Percentiles rank a stretch among this genome's conserved stretches.
Conservation (phyloP, 306 rosid genomes). For the Arachis stenosperma region DNA sequence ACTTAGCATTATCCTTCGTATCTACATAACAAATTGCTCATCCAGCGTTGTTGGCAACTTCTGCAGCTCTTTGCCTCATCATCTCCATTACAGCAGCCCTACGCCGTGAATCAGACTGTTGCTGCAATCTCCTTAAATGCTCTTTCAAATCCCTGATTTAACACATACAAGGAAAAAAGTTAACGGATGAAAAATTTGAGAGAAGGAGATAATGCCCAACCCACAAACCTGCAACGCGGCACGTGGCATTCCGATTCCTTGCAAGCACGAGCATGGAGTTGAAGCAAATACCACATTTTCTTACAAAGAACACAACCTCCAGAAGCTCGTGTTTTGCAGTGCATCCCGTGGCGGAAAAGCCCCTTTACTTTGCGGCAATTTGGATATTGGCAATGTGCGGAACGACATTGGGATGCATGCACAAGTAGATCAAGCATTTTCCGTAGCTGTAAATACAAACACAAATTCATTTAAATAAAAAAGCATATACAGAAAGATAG, state of each 20-base stretch:
- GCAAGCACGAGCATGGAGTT: conserved; percentile 99
- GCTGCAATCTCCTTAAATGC: conserved; percentile 92
- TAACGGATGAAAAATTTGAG: conserved; percentile 8
- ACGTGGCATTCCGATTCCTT: conserved; percentile 93
- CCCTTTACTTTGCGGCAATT: conserved; percentile 97
- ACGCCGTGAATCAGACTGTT: conserved; percentile 93
- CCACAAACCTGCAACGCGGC: conserved; percentile 94
- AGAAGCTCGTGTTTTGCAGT: conserved; percentile 87
- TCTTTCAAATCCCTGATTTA: conserved; percentile 86
- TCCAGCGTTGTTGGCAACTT: conserved; percentile 76
- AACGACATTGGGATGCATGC: conserved; percentile 96
- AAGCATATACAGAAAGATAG: conserved; percentile 7
- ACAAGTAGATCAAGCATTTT: conserved; percentile 97
- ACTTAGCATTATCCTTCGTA: conserved; percentile 39
- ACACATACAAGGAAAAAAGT: conserved; percentile 5
- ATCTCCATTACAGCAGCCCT: conserved; percentile 99
- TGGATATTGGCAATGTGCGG: conserved; percentile 91
- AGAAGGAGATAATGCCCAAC: conserved; percentile 11
- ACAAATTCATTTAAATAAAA: conserved; percentile 32
- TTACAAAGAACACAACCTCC: conserved; percentile 97
- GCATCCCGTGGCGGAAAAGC: conserved; percentile 95
- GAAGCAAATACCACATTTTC: conserved; percentile 99
- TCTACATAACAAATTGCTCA: conserved; percentile 54
- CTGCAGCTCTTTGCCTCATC: conserved; percentile 99
- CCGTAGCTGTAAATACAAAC: conserved; percentile 69